Conservation (phyloP, 371 early-diverging fungal genomes). For the Parasitella parasitica region DNA sequence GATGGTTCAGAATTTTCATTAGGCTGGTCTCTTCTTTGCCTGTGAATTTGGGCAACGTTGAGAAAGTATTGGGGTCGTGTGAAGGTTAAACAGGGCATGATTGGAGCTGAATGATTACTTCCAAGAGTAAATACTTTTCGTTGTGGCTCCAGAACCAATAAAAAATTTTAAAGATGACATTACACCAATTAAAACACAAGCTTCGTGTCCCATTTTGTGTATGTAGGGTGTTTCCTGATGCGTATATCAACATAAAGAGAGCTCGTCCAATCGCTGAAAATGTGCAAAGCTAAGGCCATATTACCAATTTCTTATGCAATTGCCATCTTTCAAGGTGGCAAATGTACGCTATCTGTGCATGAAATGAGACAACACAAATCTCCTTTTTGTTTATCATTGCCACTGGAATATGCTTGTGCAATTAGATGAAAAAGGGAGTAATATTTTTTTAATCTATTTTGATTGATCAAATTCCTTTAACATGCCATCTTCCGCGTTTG, state of each 20-base stretch:
- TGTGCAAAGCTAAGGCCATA: too few relatives aligned
- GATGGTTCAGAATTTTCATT: not conserved
- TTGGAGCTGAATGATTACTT: not conserved
- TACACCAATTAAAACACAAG: not conserved
- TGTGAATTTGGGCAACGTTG: not conserved
- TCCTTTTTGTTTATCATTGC: not conserved
- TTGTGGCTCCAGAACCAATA: not conserved
- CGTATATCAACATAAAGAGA: not conserved
- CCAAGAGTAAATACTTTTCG: not conserved
- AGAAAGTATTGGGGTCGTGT: conserved; percentile 4
- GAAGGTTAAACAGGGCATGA: not conserved
- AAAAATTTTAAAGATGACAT: not conserved
- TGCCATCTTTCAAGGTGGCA: not conserved
- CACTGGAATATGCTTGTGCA: not conserved
- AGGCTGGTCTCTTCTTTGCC: not conserved
- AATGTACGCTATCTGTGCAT: not conserved
- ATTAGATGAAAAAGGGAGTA: not conserved
- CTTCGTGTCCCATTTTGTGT: not conserved
- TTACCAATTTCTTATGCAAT: not conserved
- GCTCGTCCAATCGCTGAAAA: not conserved
- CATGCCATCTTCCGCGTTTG: too few relatives aligned
- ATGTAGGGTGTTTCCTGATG: too few relatives aligned
- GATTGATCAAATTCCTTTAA: too few relatives aligned
- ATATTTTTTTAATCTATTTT: not conserved
- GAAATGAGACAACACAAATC: not conserved